Evolutionary conservation across 306 rosid species (phyloP).

Genomic region (Hippophae gyantsensis): DNA sequence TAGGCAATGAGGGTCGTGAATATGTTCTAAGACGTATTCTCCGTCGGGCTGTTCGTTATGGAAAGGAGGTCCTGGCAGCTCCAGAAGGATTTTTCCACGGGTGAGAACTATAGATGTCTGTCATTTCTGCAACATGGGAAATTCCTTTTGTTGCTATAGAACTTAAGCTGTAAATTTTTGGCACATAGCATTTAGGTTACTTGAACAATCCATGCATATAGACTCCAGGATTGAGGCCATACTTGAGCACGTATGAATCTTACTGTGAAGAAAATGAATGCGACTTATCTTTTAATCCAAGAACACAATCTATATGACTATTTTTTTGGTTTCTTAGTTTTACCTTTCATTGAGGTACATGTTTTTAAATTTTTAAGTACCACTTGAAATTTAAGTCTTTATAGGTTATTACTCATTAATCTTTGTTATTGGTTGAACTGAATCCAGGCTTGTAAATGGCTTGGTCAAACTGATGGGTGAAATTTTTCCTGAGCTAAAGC

Average conservation of each 20-base stretch:
- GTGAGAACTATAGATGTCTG: conserved; percentile 28
- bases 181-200: too few species aligned
- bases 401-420: neutral
- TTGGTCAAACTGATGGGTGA: conserved; percentile 62
- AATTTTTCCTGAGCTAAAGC: conserved; percentile 78
- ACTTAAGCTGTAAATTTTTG: neutral
- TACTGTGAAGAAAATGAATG: too few species aligned
- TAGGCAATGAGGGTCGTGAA: conserved; percentile 96
- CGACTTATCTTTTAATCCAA: too few species aligned
- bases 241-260: neutral
- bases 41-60: conserved; percentile 98
- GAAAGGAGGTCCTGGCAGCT: conserved; percentile 86
- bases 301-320: too few species aligned
- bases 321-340: neutral
- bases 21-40: conserved; percentile 96
- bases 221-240: neutral
- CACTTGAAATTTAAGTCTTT: neutral
- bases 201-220: too few species aligned
- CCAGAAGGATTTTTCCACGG: conserved; percentile 85
- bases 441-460: conserved; percentile 61
- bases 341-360: too few species aligned
- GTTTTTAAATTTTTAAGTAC: neutral
- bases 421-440: neutral
- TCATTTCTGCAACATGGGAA: neutral
- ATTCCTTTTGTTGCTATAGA: neutral